Evolutionary conservation across 2,329 filamentous ascomycete species (phyloP), one percentile per base, ranked within the genome.

Genomic region (Neofusicoccum sp.): DNA sequence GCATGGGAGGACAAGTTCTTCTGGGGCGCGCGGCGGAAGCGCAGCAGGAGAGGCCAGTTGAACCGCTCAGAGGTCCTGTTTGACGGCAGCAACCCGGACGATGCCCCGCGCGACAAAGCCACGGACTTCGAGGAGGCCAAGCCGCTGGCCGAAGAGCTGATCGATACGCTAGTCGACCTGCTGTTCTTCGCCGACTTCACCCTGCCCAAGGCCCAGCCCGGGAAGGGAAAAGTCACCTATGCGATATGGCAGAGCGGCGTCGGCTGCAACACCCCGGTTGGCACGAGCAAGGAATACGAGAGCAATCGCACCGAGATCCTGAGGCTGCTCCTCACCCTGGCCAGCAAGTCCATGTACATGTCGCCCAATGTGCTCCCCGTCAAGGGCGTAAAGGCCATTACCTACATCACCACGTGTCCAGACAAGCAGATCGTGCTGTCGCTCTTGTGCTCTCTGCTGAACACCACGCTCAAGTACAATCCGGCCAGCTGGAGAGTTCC

Each of bases 201-300:
- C 0, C 83, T 97, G 14, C 90, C 93, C 8, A 85, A 82, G 61
- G 84, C 89, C 43, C 82, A 86, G 12, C 82, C 86, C 61, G 85
- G 86, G 58, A 91, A 89, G 70, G 84, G 84, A 64, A 96, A 95
- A 73, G 89, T 97, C 60, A 89, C 89, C 6, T 96, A 95, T 76
- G 89, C 91, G 58, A 98, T 99, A 72, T 99, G 95, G 95, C 92
- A 97, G 78, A 98, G 91, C 71, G 95, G 95, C 49, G 93, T 99
- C 31, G 95, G 95, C 12, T 98, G 93, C 79, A 96, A 96, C 74
- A 90, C 89, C 14, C 86, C 92, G 4, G 87, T 96, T 67, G 88
- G 88, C 8, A 93, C 92, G 3, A 97, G 88, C 57, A 96, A 91
- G 73, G 93, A 98, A 69, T 89, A 91, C 62, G 95, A 99, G 78